These are phyloP conservation scores for Nakazawaea peltata DNA, from an alignment of 805 yeast genomes.

Conservation along the genomic window DNA sequence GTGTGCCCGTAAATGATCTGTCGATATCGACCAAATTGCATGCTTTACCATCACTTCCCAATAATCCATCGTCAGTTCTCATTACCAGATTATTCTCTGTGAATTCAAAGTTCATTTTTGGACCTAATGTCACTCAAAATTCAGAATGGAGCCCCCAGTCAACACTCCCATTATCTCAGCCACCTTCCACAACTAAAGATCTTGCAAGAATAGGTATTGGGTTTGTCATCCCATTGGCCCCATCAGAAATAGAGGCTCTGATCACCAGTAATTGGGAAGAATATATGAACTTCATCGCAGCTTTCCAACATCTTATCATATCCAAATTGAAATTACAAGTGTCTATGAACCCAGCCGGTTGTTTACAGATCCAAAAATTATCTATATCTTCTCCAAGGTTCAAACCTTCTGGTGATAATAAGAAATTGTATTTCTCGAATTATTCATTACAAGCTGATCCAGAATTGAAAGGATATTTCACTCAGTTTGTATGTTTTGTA, in stretches of 20 bases:
- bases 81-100: constrained; percentile 36
- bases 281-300: constrained; percentile 29
- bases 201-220: constrained; percentile 37
- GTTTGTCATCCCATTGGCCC: constrained; percentile 37
- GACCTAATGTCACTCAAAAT: constrained; percentile 11
- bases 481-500: constrained; percentile 28
- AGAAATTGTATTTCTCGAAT: constrained; percentile 29
- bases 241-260: constrained; percentile 27
- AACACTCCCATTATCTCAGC: constrained; percentile 25
- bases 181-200: constrained; percentile 14
- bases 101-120: constrained; percentile 20
- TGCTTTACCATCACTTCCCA: constrained; percentile 32
- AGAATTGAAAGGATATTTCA: constrained; percentile 32
- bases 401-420: too few species aligned
- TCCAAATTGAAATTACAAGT: constrained; percentile 5
- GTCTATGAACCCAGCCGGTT: not conserved
- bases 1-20: constrained; percentile 40
- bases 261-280: constrained; percentile 43
- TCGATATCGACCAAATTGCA: constrained; percentile 39
- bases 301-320: constrained; percentile 21
- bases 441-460: constrained; percentile 32
- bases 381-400: too few species aligned
- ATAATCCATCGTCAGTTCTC: constrained; percentile 30
- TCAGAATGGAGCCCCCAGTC: constrained; percentile 34
- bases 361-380: too few species aligned